phyloP scores from a whole-genome alignment of 2,329 filamentous ascomycete genomes.

The Curvularia sp. region DNA sequence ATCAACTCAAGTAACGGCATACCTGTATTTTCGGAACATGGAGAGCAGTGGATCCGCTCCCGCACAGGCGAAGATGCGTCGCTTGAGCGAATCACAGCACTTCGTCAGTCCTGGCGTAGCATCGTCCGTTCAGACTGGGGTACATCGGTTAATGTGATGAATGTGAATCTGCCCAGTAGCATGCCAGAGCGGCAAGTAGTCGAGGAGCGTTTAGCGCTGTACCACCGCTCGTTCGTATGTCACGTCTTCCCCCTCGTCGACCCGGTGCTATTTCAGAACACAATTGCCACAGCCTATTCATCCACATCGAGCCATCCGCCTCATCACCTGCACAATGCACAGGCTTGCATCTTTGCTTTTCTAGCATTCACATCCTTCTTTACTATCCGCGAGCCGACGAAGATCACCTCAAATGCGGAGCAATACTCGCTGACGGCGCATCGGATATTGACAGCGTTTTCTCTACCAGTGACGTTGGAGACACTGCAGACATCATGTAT shows the following conservation, averaged over 20 bases:
- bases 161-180: neutral
- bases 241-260: neutral
- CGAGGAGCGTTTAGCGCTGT: neutral
- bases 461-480: neutral
- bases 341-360: neutral
- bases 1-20: neutral
- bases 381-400: neutral
- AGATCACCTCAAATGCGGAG: neutral
- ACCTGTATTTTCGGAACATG: neutral
- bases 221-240: neutral
- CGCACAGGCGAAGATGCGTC: neutral
- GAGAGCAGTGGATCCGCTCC: conserved; percentile 2
- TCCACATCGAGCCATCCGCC: neutral
- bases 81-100: conserved; percentile 1
- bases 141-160: neutral
- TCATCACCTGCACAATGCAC: neutral
- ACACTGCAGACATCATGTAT: neutral
- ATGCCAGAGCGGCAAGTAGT: conserved; percentile 2
- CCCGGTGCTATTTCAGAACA: neutral
- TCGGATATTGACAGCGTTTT: neutral
- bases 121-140: neutral
- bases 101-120: neutral
- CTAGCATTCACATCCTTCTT: neutral
- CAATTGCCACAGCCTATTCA: neutral
- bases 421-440: neutral